These are phyloP conservation scores for Pilatotrama ljubarskyi DNA, from an alignment of 768 basidiomycete genomes.

Conservation along the genomic window DNA sequence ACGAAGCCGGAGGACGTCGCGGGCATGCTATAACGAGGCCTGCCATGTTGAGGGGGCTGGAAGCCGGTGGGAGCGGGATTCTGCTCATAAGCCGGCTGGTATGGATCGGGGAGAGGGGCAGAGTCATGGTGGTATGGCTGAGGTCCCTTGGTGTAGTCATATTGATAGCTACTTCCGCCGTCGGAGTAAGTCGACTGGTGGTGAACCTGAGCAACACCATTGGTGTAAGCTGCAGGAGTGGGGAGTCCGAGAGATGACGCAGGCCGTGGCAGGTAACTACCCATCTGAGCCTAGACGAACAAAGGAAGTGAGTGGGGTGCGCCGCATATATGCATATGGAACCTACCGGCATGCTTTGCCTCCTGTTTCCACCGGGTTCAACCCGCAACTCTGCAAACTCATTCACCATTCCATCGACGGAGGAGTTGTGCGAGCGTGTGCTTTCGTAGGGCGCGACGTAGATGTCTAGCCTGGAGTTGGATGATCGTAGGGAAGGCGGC, in stretches of 20 bases:
- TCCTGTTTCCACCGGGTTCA: slow-evolving; percentile 25
- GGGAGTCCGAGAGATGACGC: slow-evolving; percentile 34
- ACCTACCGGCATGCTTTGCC: slow-evolving; percentile 27
- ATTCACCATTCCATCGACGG: slow-evolving; percentile 54
- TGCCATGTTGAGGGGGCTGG: slow-evolving; percentile 35
- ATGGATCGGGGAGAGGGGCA: slow-evolving; percentile 38
- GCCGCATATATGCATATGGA: not conserved
- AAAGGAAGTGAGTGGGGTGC: not conserved
- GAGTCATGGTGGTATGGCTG: slow-evolving; percentile 34
- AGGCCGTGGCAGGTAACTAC: slow-evolving; percentile 28
- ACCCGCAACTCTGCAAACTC: slow-evolving; percentile 70
- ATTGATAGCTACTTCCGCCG: slow-evolving; percentile 35
- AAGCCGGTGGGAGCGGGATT: slow-evolving; percentile 36
- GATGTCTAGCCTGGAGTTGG: slow-evolving; percentile 63
- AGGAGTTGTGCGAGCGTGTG: slow-evolving; percentile 34
- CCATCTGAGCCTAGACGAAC: not conserved
- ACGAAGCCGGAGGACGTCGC: slow-evolving; percentile 68
- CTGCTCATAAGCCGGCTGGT: slow-evolving; percentile 50
- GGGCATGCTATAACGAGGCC: slow-evolving; percentile 69
- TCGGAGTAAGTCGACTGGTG: slow-evolving; percentile 38
- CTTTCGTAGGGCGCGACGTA: slow-evolving; percentile 78
- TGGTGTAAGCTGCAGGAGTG: not conserved
- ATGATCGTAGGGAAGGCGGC: slow-evolving; percentile 61
- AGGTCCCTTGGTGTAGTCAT: slow-evolving; percentile 41
- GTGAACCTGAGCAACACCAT: slow-evolving; percentile 25